Conservation (phyloP, 2,329 filamentous ascomycete genomes). For the Aspergillus pseudonomiae region DNA sequence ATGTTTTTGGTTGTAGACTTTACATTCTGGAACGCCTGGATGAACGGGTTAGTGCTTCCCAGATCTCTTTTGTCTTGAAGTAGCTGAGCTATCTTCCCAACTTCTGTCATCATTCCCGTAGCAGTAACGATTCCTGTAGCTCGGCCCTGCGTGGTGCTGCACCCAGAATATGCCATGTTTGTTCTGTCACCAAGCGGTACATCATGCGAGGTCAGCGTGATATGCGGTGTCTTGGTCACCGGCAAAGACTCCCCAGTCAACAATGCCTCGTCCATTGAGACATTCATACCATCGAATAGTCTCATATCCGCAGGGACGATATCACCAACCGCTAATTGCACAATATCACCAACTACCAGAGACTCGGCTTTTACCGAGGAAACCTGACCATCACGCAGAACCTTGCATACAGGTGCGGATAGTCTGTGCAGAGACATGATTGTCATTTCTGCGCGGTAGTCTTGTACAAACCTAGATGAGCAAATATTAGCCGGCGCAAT, state of each 20-base stretch:
- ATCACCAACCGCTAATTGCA: conserved; percentile 56
- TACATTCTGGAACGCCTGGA: conserved; percentile 40
- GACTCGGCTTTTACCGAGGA: conserved; percentile 57
- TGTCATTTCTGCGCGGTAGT: conserved; percentile 63
- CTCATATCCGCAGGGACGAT: conserved; percentile 63
- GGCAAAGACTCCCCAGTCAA: conserved; percentile 65
- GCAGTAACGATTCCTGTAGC: conserved; percentile 62
- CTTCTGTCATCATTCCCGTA: conserved; percentile 64
- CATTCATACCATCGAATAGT: conserved; percentile 64
- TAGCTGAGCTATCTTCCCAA: conserved; percentile 62
- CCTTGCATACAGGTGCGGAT: conserved; percentile 59
- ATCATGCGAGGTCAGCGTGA: conserved; percentile 29
- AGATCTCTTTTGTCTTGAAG: conserved; percentile 54
- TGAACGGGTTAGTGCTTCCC: conserved; percentile 17
- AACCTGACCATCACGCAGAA: conserved; percentile 59
- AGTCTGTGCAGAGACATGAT: conserved; percentile 60
- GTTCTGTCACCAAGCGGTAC: conserved; percentile 57
- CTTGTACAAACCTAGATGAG: conserved; percentile 54
- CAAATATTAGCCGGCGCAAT: not conserved
- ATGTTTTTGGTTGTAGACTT: conserved; percentile 53
- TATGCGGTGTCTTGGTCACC: conserved; percentile 55
- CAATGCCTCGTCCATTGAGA: conserved; percentile 71
- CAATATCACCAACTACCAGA: conserved; percentile 63
- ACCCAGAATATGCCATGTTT: conserved; percentile 65
- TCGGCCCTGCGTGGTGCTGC: conserved; percentile 62